These are phyloP conservation scores for Candida maris DNA, from an alignment of 805 yeast species.

Conservation along the genomic window DNA sequence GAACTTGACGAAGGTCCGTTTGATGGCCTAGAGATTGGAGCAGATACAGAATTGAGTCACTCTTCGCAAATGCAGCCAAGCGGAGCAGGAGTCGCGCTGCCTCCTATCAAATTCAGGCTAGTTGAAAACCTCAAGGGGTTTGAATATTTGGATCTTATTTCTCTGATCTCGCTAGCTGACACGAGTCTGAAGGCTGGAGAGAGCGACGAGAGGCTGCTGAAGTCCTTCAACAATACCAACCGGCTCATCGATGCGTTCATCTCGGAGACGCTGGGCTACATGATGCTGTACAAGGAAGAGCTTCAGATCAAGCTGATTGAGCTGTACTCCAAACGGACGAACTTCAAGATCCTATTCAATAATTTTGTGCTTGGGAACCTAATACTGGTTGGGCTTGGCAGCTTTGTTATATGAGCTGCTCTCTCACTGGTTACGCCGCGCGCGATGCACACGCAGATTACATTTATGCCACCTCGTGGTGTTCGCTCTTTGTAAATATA, in stretches of 20 bases:
- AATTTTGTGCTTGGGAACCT: slow-evolving; percentile 36
- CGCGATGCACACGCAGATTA: too few relatives aligned
- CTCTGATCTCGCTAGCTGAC: slow-evolving; percentile 21
- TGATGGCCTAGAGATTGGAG: slow-evolving; percentile 27
- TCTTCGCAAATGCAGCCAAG: slow-evolving; percentile 2
- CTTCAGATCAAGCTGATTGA: slow-evolving; percentile 28
- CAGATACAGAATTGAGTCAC: slow-evolving; percentile 14
- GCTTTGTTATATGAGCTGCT: slow-evolving; percentile 33
- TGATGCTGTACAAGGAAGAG: slow-evolving; percentile 32
- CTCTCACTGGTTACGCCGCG: too few relatives aligned
- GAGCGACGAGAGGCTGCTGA: slow-evolving; percentile 12
- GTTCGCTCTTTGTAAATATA: too few relatives aligned
- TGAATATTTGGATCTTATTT: slow-evolving; percentile 33
- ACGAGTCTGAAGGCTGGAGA: slow-evolving; percentile 5
- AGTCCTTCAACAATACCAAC: slow-evolving; percentile 28
- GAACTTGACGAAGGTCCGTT: slow-evolving; percentile 24
- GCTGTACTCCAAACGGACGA: slow-evolving; percentile 29
- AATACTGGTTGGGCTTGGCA: slow-evolving; percentile 36
- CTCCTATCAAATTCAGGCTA: slow-evolving; percentile 39
- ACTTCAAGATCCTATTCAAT: slow-evolving; percentile 36
- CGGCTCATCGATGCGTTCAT: slow-evolving; percentile 27
- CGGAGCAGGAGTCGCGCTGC: slow-evolving; percentile 24
- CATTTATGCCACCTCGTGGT: too few relatives aligned
- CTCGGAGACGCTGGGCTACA: slow-evolving; percentile 26
- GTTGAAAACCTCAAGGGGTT: slow-evolving; percentile 44